Evolutionary conservation across 2,329 filamentous ascomycete species (phyloP).

Genomic region (Fusarium lyarnte): DNA sequence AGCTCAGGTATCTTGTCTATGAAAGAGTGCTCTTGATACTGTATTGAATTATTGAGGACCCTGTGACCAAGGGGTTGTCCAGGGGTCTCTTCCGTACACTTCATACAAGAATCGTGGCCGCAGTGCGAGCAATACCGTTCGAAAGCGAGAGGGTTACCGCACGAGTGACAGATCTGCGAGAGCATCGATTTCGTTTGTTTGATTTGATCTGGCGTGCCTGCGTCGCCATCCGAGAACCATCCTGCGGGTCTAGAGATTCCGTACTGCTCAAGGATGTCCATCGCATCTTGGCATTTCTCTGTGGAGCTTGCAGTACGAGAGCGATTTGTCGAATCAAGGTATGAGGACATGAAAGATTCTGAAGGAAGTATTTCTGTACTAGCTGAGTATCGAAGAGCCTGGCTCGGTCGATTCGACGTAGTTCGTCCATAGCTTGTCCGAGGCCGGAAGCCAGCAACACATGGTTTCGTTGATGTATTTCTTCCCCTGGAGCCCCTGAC

Average conservation of each 20-base stretch:
- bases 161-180: conserved; percentile 60
- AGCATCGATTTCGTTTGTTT: conserved; percentile 31
- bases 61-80: conserved; percentile 10
- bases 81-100: conserved; percentile 54
- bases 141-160: conserved; percentile 53
- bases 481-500: neutral
- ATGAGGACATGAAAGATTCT: neutral
- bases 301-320: conserved; percentile 47
- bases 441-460: conserved; percentile 16
- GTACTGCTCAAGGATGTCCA: conserved; percentile 59
- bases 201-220: conserved; percentile 6
- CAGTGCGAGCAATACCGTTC: conserved; percentile 57
- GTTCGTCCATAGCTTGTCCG: neutral
- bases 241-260: conserved; percentile 57
- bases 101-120: conserved; percentile 60
- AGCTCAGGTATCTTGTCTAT: neutral
- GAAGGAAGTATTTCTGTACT: conserved; percentile 1
- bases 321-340: conserved; percentile 21
- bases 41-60: neutral
- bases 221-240: conserved; percentile 57
- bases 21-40: conserved; percentile 7
- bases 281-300: conserved; percentile 53
- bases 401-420: neutral
- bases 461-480: conserved; percentile 6
- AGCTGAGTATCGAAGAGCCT: neutral